Conservation (phyloP, 805 yeast genomes). For the Hanseniaspora lachancei region DNA sequence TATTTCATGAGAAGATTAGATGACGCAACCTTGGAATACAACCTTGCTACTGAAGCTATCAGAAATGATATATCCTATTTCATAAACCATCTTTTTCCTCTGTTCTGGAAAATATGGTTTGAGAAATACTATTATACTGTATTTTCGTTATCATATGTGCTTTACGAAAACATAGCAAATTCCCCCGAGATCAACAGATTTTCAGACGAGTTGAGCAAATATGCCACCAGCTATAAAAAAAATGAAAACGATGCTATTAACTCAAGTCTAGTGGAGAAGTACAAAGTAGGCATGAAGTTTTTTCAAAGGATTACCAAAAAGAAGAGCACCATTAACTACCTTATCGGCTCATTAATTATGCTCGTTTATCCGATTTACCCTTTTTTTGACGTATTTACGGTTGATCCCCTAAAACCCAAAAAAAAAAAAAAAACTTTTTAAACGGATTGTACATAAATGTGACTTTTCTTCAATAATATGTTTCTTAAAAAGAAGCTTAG, state of each 20-base stretch:
- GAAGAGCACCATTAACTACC: neutral
- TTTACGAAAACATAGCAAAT: constrained; percentile 12
- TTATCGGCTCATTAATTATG: neutral
- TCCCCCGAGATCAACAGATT: neutral
- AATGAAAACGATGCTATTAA: constrained; percentile 4
- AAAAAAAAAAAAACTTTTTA: no score
- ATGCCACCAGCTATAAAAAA: neutral
- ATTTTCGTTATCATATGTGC: neutral
- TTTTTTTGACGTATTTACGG: no score
- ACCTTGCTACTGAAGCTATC: neutral
- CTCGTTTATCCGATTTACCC: neutral
- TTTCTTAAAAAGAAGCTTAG: no score
- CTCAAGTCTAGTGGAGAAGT: neutral
- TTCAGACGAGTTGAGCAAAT: neutral
- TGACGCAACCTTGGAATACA: neutral
- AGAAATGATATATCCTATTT: neutral
- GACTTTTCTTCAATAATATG: no score
- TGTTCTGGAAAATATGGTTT: constrained; percentile 1
- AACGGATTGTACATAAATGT: no score
- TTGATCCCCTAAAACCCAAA: no score
- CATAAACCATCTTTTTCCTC: neutral
- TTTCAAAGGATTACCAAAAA: neutral
- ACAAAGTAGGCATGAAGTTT: neutral
- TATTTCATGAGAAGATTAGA: neutral
- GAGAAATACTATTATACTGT: neutral